These are phyloP conservation scores for Boletus vermiculosoides DNA, from an alignment of 768 basidiomycete species.

Conservation along the genomic window DNA sequence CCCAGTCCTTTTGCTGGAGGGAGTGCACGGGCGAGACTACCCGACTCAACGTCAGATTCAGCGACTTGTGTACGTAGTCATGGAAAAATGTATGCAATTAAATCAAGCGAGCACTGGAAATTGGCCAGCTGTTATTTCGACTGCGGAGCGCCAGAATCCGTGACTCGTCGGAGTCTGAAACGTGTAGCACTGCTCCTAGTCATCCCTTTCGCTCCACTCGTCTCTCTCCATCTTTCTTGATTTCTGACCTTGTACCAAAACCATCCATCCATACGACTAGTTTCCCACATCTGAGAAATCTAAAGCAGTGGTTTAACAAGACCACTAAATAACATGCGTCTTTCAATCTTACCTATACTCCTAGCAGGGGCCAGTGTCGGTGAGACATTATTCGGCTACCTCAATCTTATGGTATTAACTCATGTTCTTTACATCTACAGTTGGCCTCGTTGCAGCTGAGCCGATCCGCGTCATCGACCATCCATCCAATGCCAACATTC, in stretches of 20 bases:
- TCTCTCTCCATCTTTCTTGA: background rate
- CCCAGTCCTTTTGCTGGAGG: background rate
- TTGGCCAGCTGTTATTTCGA: background rate
- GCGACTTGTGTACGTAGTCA: background rate
- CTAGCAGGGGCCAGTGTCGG: constrained; percentile 37
- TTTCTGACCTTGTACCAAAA: background rate
- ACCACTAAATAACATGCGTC: constrained; percentile 32
- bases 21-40: background rate
- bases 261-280: background rate
- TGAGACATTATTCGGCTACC: constrained; percentile 14
- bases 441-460: constrained; percentile 43
- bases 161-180: constrained; percentile 26
- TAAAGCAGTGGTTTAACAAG: background rate
- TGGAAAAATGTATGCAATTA: background rate
- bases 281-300: background rate
- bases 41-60: background rate
- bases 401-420: background rate
- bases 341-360: constrained; percentile 37
- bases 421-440: constrained; percentile 12
- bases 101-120: background rate
- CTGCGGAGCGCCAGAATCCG: constrained; percentile 7
- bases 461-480: constrained; percentile 49
- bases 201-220: background rate
- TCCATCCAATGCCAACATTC: constrained; percentile 33
- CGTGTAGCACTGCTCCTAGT: background rate